Evolutionary conservation across 179 eudicot species (phyloP).

Genomic region (Beta corolliflora): DNA sequence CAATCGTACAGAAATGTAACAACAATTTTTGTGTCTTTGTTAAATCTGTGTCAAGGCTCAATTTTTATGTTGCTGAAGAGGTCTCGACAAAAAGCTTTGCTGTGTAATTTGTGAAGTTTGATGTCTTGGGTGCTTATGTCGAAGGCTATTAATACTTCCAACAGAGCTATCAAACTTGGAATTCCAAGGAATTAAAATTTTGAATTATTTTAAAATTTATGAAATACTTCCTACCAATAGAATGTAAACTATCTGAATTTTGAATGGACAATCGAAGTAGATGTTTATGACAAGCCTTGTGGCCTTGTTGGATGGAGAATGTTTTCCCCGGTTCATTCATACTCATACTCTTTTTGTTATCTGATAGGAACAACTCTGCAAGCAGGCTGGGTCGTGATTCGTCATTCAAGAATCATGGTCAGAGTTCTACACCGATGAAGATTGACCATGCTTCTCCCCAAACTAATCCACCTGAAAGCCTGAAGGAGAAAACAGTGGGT

Average conservation of each 20-base stretch:
- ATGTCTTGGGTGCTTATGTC: not conserved
- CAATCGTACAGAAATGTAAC: too few species aligned
- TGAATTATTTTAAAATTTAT: not conserved
- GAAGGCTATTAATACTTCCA: not conserved
- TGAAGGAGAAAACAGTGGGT: slow-evolving; percentile 23
- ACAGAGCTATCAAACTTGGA: not conserved
- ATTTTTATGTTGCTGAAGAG: not conserved
- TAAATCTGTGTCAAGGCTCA: too few species aligned
- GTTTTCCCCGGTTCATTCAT: not conserved
- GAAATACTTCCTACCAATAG: not conserved
- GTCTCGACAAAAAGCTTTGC: not conserved
- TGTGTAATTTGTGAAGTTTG: not conserved
- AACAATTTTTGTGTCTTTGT: too few species aligned
- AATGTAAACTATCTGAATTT: not conserved
- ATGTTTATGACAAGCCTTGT: not conserved
- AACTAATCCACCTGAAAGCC: slow-evolving; percentile 23
- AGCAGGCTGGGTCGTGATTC: slow-evolving; percentile 15
- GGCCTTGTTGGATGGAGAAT: not conserved
- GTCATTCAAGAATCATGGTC: slow-evolving; percentile 20
- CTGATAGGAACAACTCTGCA: slow-evolving; percentile 10
- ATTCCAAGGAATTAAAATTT: not conserved
- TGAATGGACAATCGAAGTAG: not conserved
- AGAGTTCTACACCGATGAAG: slow-evolving; percentile 9
- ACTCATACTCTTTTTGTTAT: not conserved
- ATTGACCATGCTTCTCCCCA: slow-evolving; percentile 22